Conservation (phyloP, 331 rosid species). For the Spiraea crenata region DNA sequence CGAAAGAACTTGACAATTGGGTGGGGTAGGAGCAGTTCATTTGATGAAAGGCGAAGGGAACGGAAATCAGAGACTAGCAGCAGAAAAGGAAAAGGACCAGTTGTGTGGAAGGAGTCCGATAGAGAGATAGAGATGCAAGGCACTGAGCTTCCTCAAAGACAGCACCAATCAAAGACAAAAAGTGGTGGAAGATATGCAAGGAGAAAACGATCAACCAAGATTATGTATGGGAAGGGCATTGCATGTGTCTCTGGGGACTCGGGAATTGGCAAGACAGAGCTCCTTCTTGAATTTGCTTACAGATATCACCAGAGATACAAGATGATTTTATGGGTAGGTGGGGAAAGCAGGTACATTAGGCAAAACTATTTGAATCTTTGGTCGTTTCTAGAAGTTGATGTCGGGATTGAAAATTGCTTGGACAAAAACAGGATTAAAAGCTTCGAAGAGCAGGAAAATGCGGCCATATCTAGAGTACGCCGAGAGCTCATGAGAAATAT, state of each 20-base stretch:
- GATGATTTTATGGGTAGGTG: slow-evolving; percentile 87
- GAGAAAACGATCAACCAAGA: slow-evolving; percentile 57
- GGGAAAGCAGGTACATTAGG: slow-evolving; percentile 75
- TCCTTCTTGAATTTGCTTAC: slow-evolving; percentile 83
- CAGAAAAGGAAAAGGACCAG: slow-evolving; percentile 73
- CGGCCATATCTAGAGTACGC: slow-evolving; percentile 71
- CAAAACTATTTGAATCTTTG: slow-evolving; percentile 77
- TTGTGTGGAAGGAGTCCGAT: slow-evolving; percentile 85
- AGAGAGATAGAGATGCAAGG: slow-evolving; percentile 83
- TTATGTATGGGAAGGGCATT: slow-evolving; percentile 78
- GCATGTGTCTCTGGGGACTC: slow-evolving; percentile 82
- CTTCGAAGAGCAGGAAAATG: slow-evolving; percentile 79
- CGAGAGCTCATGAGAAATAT: slow-evolving; percentile 84
- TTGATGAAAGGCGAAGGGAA: slow-evolving; percentile 61
- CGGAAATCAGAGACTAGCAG: slow-evolving; percentile 29
- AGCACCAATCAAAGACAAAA: slow-evolving; percentile 47
- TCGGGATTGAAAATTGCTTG: slow-evolving; percentile 64
- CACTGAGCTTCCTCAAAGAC: slow-evolving; percentile 50
- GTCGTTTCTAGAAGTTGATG: slow-evolving; percentile 78
- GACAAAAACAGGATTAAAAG: slow-evolving; percentile 57
- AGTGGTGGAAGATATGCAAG: slow-evolving; percentile 48
- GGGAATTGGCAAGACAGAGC: slow-evolving; percentile 93
- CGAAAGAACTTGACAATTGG: slow-evolving; percentile 63
- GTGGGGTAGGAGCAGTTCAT: slow-evolving; percentile 52
- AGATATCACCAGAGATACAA: slow-evolving; percentile 86